Evolutionary conservation across 225 moss, liverwort and hornwort species (phyloP).

Genomic region (Marchantia polymorpha): DNA sequence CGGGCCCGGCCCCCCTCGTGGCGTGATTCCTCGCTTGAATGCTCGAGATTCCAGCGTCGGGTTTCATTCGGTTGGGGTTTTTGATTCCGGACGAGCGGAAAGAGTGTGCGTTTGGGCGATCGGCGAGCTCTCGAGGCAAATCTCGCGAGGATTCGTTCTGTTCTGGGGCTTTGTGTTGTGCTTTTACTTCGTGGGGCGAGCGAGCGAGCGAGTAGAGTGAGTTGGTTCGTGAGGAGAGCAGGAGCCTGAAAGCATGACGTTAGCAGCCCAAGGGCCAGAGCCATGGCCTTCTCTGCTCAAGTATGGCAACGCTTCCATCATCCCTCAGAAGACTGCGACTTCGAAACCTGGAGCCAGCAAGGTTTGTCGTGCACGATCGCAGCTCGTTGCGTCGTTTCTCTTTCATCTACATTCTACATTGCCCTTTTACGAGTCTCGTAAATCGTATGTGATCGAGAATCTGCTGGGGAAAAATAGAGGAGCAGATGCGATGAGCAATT

Average conservation of each 20-base stretch:
- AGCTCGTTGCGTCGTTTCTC: not conserved
- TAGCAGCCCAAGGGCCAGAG: constrained; percentile 32
- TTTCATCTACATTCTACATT: not conserved
- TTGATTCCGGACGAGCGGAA: not conserved
- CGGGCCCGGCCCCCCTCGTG: too few species aligned
- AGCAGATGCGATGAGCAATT: too few species aligned
- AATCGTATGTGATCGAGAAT: not conserved
- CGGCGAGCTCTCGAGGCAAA: too few species aligned
- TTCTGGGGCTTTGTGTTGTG: not conserved
- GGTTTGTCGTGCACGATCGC: not conserved
- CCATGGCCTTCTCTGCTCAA: constrained; percentile 79
- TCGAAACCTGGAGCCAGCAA: constrained; percentile 46
- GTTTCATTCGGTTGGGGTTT: too few species aligned
- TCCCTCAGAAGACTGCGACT: constrained; percentile 46
- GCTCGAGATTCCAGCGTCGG: too few species aligned
- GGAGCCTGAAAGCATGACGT: not conserved
- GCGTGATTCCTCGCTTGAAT: too few species aligned
- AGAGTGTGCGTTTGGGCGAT: not conserved
- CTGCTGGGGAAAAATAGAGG: too few species aligned
- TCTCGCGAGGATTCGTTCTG: not conserved
- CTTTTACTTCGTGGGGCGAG: not conserved
- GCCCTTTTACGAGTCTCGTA: not conserved
- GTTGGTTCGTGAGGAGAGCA: not conserved
- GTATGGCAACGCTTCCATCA: constrained; percentile 58
- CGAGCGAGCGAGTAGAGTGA: not conserved